Conservation (phyloP, 2,329 filamentous ascomycete genomes). For the Orbilia brochopaga region DNA sequence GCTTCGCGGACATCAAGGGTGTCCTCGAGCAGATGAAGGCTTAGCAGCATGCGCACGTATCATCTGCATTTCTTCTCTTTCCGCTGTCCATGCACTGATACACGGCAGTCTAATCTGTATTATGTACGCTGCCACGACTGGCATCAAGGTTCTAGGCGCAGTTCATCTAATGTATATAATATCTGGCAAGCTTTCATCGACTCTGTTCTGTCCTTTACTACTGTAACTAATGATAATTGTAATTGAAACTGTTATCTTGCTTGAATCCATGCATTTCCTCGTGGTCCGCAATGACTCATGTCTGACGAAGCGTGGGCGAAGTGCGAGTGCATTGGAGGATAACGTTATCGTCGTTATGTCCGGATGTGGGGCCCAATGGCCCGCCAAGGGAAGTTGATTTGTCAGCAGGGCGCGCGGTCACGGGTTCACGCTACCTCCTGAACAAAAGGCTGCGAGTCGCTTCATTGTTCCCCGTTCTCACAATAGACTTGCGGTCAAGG, state of each 20-base stretch:
- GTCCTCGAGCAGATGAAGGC: slow-evolving; percentile 31
- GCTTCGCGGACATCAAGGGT: slow-evolving; percentile 55
- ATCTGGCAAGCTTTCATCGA: no score
- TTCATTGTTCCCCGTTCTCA: neutral
- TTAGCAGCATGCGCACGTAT: neutral
- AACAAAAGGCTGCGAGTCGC: neutral
- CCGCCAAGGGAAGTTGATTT: neutral
- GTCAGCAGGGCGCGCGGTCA: slow-evolving; percentile 8
- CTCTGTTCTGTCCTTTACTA: no score
- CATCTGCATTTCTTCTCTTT: neutral
- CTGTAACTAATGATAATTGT: no score
- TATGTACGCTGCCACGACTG: no score
- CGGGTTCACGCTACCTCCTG: neutral
- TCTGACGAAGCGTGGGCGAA: no score
- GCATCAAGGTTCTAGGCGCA: no score
- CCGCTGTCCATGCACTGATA: neutral
- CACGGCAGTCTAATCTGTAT: neutral
- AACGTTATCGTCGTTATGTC: neutral
- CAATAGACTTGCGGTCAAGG: no score
- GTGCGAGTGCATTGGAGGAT: no score
- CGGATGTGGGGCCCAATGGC: neutral
- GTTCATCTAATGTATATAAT: no score
- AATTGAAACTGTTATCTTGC: no score
- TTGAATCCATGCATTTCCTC: no score
- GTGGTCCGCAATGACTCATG: no score